Base-by-base conservation (phyloP, 495 filamentous ascomycete genomes). In the Aspergillus hancockii region DNA sequence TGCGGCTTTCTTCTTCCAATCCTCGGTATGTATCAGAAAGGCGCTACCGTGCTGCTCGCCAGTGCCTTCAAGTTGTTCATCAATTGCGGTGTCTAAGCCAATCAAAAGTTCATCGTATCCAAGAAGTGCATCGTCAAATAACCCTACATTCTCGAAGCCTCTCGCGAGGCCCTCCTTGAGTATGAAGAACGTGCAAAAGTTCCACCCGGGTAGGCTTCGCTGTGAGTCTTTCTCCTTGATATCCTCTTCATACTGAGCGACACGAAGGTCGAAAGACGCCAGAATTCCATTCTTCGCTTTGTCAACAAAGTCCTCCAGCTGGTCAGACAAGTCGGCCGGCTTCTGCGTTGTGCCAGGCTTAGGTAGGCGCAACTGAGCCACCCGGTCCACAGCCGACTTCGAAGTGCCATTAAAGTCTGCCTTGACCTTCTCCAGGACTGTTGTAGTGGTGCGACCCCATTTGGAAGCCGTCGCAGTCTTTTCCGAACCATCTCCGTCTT, bases 131-230 rank as follows among this genome's bases (percentile, higher is more conserved):
- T 98, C 94, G 70, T 98, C 94, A 41, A 97, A 91, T 23, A 98
- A 77, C 8, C 95, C 95, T 13, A 97, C 93, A 71, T 90, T 97
- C 71, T 98, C 94, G 68, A 98, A 97, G 0, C 92, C 95, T 57
- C 89, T 82, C 5, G 93, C 92, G 43, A 98, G 80, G 5, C 94
- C 94, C 69, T 98, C 94, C 65, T 98, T 98, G 16, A 98, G 79
- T 21, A 98, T 90, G 67, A 98, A 98, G 68, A 97, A 98, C 0
- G 95, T 98, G 71, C 93, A 97, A 68, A 98, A 98, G 67, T 98
- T 98, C 94, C 95, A 98, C 0, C 94, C 94, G 4, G 95, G 94
- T 22, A 98, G 74, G 43, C 80, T 84, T 43, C 93, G 85, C 75
- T 97, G 93, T 4, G 88, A 84, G 64, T 98, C 94, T 65, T 90